Evolutionary conservation across 2,329 filamentous ascomycete genomes (phyloP), one percentile per base, ranked within the genome.

Genomic region (Fusarium avenaceum): DNA sequence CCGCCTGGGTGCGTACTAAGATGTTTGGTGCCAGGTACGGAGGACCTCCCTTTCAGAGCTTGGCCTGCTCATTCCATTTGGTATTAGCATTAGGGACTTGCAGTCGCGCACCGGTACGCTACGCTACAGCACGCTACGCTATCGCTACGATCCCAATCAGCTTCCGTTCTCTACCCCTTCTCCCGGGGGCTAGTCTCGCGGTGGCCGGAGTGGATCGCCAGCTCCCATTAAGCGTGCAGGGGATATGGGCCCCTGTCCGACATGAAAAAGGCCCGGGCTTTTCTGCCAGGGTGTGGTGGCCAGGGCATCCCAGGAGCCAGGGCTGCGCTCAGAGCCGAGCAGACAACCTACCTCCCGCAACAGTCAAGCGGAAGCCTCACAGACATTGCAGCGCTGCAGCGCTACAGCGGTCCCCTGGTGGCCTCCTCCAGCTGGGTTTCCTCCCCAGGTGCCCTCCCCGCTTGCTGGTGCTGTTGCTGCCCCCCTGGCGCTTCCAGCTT

Each of bases 31-130:
- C 67, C 57, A 67, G 67, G 54, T 42, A 66, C 60, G 60, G 53
- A 61, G 61, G 63, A 56, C 63, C 63, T 70, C 67, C 67, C 67
- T 55, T 65, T 68, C 51, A 53, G 62, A 70, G 67, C 44, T 57
- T 70, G 63, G 67, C 42, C 53, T 67, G 35, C 44, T 70, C 61
- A 49, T 62, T 57, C 28, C 28, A 30, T 30, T 30, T 30, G 28
- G 28, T 10, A 13, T 30, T 30, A 30, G 28, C 10, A 30, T 30
- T 30, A 30, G 30, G 63, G 38, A 40, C 48, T 59, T 65, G 56
- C 38, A 58, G 53, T 48, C 54, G 52, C 58, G 48, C 57, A 47
- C 64, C 43, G 47, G 59, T 59, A 69, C 57, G 53, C 52, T 58
- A 53, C 61, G n/a, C 24, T 40, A 44, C 28, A 30, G 28, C 28